phyloP scores from a whole-genome alignment of 257 asterid genomes.

The Primulina eburnea region DNA sequence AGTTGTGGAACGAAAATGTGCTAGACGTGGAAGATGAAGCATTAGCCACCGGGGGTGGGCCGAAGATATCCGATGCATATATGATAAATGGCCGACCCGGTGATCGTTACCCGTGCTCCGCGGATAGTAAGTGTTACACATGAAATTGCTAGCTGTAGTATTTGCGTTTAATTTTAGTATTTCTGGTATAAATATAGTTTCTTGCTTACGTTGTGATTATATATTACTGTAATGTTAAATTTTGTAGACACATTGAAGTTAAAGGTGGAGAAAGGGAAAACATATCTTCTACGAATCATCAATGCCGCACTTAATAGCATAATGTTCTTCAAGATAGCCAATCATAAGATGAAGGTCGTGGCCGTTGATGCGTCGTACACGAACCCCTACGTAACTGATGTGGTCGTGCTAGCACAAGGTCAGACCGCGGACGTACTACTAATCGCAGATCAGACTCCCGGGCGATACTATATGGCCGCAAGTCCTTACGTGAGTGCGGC shows the following conservation, averaged over 20 bases:
- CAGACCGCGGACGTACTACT: slow-evolving; percentile 69
- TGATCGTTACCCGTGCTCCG: slow-evolving; percentile 59
- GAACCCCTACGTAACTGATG: slow-evolving; percentile 60
- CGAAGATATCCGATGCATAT: slow-evolving; percentile 60
- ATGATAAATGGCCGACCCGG: slow-evolving; percentile 73
- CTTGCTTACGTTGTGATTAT: neutral
- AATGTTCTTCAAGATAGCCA: slow-evolving; percentile 59
- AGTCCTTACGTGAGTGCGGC: slow-evolving; percentile 43
- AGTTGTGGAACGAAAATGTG: slow-evolving; percentile 72
- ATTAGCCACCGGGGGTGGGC: slow-evolving; percentile 42
- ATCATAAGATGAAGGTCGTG: slow-evolving; percentile 58
- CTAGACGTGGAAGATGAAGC: slow-evolving; percentile 49
- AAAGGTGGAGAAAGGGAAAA: slow-evolving; percentile 45
- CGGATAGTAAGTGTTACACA: slow-evolving; percentile 32
- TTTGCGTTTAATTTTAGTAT: too few relatives aligned
- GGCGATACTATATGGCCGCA: slow-evolving; percentile 75
- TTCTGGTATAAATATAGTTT: too few relatives aligned
- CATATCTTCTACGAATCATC: slow-evolving; percentile 68
- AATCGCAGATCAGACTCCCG: slow-evolving; percentile 45
- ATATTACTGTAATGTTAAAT: neutral
- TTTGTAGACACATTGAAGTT: slow-evolving; percentile 42
- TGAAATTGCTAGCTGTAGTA: too few relatives aligned
- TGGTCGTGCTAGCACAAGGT: slow-evolving; percentile 57
- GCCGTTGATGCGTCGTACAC: slow-evolving; percentile 66
- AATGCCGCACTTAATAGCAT: slow-evolving; percentile 35